These are phyloP conservation scores for Saccharomycopsis selenospora DNA, from an alignment of 805 yeast genomes.

Conservation along the genomic window DNA sequence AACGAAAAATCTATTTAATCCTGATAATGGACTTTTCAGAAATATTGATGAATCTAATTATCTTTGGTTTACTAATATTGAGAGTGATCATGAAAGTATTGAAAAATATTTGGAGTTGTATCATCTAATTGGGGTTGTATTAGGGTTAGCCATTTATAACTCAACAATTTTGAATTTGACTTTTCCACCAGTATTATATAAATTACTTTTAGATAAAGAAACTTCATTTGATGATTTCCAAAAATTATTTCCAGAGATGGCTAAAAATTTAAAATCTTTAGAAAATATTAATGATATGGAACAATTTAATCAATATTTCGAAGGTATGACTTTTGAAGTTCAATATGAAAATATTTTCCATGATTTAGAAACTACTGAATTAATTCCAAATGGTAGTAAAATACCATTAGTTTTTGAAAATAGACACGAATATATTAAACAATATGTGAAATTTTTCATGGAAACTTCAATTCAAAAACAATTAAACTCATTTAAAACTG, in stretches of 20 bases:
- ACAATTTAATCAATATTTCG: conserved; percentile 40
- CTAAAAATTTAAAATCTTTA: conserved; percentile 41
- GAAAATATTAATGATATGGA: conserved; percentile 31
- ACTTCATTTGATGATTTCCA: conserved; percentile 56
- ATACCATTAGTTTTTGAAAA: conserved; percentile 53
- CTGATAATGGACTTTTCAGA: conserved; percentile 57
- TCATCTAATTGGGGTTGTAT: conserved; percentile 72
- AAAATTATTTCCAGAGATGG: conserved; percentile 64
- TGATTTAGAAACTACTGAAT: conserved; percentile 36
- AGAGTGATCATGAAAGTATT: conserved; percentile 27
- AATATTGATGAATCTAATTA: conserved; percentile 61
- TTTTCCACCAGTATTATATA: conserved; percentile 72
- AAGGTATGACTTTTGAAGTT: conserved; percentile 55
- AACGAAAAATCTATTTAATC: conserved; percentile 61
- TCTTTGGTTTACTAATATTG: conserved; percentile 66
- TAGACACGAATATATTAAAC: conserved; percentile 51
- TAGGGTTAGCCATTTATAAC: conserved; percentile 88
- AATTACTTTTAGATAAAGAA: conserved; percentile 53
- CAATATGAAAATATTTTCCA: conserved; percentile 44
- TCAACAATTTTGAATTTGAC: conserved; percentile 77
- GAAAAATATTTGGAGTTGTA: conserved; percentile 46
- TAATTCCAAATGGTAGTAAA: conserved; percentile 52
- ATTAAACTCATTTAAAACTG: conserved; percentile 53
- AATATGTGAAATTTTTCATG: conserved; percentile 55
- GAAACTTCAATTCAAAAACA: conserved; percentile 45